Evolutionary conservation across 1,284 basidiomycete species (phyloP), one percentile per base, ranked within the genome.

Genomic region (Abortiporus biennis): DNA sequence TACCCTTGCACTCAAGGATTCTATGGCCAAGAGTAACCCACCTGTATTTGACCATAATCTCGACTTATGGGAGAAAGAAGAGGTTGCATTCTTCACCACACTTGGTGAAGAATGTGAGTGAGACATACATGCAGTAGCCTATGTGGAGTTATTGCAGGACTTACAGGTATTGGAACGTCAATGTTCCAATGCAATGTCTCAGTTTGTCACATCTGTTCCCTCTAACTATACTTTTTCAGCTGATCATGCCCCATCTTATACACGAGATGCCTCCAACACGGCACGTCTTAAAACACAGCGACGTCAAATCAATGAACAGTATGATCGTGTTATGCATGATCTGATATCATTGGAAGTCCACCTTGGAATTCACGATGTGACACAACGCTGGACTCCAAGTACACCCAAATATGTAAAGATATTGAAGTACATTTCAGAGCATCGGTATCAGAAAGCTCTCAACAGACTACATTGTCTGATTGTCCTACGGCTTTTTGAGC

Each of bases 401-500:
- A 31, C 27, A 2, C 17, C 40, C 4, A 33, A 54, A 25, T 60
- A 54, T 36, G 15, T 30, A 9, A 33, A 33, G 0, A 45, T 47
- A 0, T 21, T 38, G 15, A 36, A 39, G 29, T 48, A 48, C 21
- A 36, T 55, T 2, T 13, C 33, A 3, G 35, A 49, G 15, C 48
- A 48, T 2, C 38, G 46, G 12, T 61, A 50, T 40, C 46, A 45
- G 4, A 24, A 37, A 1, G 54, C 59, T 3, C 41, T 60, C 1
- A 49, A 56, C 21, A 32, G 48, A 23, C 46, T 61, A 2, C 55
- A 61, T 29, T 32, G 42, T 12, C 51, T 59, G 5, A 52, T 62
- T 3, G 45, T 58, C 1, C 46, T 48, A 36, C 44, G 54, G 5
- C 47, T 62, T 2, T 59, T 61, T 25, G 58, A 62, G 45, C 44